Evolutionary conservation across 768 basidiomycete species (phyloP).

Genomic region (Kwoniella europaea): DNA sequence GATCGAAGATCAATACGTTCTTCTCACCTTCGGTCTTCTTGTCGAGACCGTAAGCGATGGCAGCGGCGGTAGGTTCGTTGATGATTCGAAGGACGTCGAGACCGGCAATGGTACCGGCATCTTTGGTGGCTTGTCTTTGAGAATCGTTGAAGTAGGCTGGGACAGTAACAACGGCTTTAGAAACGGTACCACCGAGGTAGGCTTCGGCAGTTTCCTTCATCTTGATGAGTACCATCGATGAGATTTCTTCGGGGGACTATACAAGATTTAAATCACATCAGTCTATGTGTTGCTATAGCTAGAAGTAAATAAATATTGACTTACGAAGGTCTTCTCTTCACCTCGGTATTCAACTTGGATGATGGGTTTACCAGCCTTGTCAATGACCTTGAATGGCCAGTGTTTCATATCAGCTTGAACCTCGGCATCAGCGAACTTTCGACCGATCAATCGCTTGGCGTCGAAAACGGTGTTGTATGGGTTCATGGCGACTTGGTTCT

Average conservation of each 20-base stretch:
- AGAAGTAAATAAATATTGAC: constrained; percentile 58
- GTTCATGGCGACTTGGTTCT: constrained; percentile 97
- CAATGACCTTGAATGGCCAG: constrained; percentile 73
- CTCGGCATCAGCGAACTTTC: constrained; percentile 62
- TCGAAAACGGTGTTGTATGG: constrained; percentile 96
- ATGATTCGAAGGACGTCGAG: constrained; percentile 95
- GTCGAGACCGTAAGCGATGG: constrained; percentile 97
- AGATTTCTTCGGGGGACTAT: constrained; percentile 90
- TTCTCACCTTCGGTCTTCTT: constrained; percentile 86
- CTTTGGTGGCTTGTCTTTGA: constrained; percentile 98
- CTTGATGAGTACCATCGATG: constrained; percentile 91
- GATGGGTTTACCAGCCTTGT: constrained; percentile 78
- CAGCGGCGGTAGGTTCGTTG: constrained; percentile 96
- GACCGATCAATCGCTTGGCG: constrained; percentile 94
- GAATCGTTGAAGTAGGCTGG: constrained; percentile 99
- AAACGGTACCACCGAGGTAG: constrained; percentile 93
- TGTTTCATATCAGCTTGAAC: constrained; percentile 64
- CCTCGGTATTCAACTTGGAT: constrained; percentile 79
- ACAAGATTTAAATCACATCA: constrained; percentile 20
- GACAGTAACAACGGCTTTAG: constrained; percentile 96
- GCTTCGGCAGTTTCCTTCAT: constrained; percentile 99
- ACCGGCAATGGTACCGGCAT: constrained; percentile 92
- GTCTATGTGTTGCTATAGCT: not conserved
- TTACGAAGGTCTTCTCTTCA: constrained; percentile 79
- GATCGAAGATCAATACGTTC: constrained; percentile 96